Base-by-base conservation (phyloP, 371 early-diverging fungal genomes). In the Mortierella polycephala region DNA sequence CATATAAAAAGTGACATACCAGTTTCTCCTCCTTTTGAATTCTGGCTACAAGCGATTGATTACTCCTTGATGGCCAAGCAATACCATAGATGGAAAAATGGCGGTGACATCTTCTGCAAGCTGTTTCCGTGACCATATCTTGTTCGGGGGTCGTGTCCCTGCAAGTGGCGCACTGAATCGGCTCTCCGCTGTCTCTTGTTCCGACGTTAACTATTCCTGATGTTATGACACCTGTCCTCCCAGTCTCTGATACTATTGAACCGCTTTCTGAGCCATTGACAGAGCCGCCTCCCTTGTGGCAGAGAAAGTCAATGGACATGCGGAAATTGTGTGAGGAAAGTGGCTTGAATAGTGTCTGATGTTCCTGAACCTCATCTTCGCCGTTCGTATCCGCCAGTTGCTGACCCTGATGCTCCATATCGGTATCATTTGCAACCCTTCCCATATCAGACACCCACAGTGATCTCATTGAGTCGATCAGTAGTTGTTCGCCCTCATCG, bases 241-340 rank as follows among this genome's bases (percentile, higher is more conserved):
- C 20, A 6, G 20, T 8, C 20, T 9, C 18, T 51, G 30, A 30
- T 30, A 30, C 30, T 30, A 30, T 4, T 30, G 30, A 16, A 18
- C 20, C 41, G 61, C 5, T 11, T 49, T 37, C 54, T 18, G 40
- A 47, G 42, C n/a, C 45, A 42, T 41, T 16, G 44, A 8, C 37
- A 37, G 50, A 0, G 11, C 30, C 49, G 13, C 39, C 49, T 0
- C 18, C n/a, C 20, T 5, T 51, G 53, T 60, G 65, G 49, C 70
- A 69, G 11, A 75, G 65, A 54, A 75, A 75, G 40, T 69, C 75
- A 16, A 75, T 61, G 8, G 75, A 75, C 75, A 75, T 75, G 51
- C 69, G 62, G 30, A 64, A 74, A 42, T 63, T 74, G 45, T 57
- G 13, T 2, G 54, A 11, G 37, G 30, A 30, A 30, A 30, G 30